Evolutionary conservation across 164 flowering plant species (phyloP).

Genomic region (Vitis rupestris): DNA sequence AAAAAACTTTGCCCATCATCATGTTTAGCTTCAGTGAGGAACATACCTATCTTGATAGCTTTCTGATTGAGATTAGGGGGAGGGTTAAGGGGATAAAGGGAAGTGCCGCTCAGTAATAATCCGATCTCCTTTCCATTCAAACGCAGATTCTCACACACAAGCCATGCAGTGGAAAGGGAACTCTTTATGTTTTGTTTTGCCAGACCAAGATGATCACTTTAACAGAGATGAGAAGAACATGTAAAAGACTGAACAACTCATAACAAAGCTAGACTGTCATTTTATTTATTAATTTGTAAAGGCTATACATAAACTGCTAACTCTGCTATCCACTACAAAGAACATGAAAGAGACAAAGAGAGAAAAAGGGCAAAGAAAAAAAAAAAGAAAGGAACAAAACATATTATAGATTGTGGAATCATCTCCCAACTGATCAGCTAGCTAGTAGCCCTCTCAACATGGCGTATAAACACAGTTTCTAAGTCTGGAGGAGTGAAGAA

Average conservation of each 20-base stretch:
- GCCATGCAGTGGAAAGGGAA: no score
- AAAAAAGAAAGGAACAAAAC: neutral
- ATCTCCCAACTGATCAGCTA: neutral
- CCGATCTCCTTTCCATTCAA: no score
- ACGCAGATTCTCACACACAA: no score
- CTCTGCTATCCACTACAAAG: constrained; percentile 1
- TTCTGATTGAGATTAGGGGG: no score
- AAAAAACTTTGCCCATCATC: neutral
- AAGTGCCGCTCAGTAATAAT: no score
- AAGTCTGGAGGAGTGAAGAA: constrained; percentile 46
- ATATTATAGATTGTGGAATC: neutral
- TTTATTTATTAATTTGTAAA: neutral
- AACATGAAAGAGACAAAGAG: neutral
- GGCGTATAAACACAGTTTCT: constrained; percentile 37
- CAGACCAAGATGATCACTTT: no score
- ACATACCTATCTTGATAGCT: no score
- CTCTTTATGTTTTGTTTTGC: no score
- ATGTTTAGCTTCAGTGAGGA: neutral
- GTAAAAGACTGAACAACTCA: no score
- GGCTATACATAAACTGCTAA: neutral
- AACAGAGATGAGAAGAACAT: no score
- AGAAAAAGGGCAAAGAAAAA: neutral
- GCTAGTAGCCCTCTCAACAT: constrained; percentile 21
- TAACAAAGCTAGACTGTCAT: no score
- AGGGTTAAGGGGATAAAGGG: no score